These are phyloP conservation scores for Eucalyptus paniculata DNA, from an alignment of 345 rosid genomes.

Conservation along the genomic window DNA sequence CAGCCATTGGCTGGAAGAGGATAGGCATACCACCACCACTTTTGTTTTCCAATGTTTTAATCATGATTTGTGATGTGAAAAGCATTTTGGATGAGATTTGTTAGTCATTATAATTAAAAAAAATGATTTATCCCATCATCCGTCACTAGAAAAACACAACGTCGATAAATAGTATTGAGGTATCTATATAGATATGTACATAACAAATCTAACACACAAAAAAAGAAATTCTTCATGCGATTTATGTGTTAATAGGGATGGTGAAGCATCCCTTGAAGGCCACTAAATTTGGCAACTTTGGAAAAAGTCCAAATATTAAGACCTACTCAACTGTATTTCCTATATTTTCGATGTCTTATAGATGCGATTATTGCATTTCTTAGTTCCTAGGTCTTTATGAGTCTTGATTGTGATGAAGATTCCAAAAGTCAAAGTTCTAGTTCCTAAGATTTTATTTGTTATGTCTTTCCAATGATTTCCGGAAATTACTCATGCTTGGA, in stretches of 20 bases:
- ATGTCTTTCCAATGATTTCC: not conserved
- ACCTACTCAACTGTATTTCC: not conserved
- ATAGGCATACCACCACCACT: conserved; percentile 24
- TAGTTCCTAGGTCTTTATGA: not conserved
- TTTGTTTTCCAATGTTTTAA: not conserved
- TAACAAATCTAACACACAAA: not conserved
- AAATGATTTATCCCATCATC: not conserved
- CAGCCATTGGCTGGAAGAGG: conserved; percentile 30
- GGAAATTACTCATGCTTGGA: not conserved
- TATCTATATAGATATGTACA: not conserved
- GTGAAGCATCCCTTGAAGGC: not conserved
- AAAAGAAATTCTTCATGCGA: not conserved
- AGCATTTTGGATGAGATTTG: not conserved
- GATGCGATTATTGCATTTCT: not conserved
- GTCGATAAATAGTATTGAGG: not conserved
- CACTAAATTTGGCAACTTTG: not conserved
- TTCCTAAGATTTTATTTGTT: not conserved
- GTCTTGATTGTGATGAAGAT: not conserved
- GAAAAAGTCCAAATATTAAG: not conserved
- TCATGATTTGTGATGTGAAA: not conserved
- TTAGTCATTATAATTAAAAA: not conserved
- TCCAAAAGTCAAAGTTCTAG: not conserved
- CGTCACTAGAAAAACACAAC: not conserved
- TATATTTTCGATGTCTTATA: too few relatives aligned
- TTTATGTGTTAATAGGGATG: not conserved